These are phyloP conservation scores for Termitomyces sp. DNA, from an alignment of 768 basidiomycete genomes.

Conservation along the genomic window DNA sequence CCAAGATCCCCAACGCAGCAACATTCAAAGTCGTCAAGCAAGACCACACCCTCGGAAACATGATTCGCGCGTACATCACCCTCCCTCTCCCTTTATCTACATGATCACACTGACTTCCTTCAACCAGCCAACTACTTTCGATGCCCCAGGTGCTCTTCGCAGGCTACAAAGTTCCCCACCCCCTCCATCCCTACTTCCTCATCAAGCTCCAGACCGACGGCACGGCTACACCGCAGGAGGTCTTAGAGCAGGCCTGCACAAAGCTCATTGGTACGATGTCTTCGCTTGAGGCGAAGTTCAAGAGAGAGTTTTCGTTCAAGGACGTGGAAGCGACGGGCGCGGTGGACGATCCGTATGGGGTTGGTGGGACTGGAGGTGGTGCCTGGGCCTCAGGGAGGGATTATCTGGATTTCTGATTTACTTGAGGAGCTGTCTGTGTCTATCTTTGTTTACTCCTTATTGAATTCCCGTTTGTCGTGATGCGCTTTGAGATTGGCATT, in stretches of 20 bases:
- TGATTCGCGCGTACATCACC: constrained; percentile 83
- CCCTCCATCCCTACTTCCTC: constrained; percentile 89
- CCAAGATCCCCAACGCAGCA: constrained; percentile 96
- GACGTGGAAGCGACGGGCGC: constrained; percentile 47
- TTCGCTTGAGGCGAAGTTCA: constrained; percentile 70
- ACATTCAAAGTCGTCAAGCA: constrained; percentile 94
- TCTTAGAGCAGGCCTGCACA: constrained; percentile 79
- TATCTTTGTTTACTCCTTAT: neutral
- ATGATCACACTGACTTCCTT: neutral
- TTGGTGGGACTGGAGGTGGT: constrained; percentile 14
- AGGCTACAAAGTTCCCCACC: constrained; percentile 97
- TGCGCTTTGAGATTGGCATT: neutral
- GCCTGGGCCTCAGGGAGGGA: constrained; percentile 18
- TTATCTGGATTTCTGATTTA: constrained; percentile 19
- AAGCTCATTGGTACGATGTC: constrained; percentile 71
- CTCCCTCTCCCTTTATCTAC: constrained; percentile 7
- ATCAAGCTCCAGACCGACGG: constrained; percentile 97
- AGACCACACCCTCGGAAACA: constrained; percentile 94
- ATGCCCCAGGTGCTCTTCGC: constrained; percentile 91
- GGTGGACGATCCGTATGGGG: constrained; percentile 48
- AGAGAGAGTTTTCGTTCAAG: constrained; percentile 77
- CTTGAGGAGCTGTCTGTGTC: neutral
- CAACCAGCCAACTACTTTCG: constrained; percentile 76
- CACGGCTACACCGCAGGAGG: constrained; percentile 70
- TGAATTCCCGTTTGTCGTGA: neutral